Percentiles rank a stretch among this genome's conserved stretches.
phyloP scores from a whole-genome alignment of 2,329 filamentous ascomycete species.

The Arthrinium puccinioides region DNA sequence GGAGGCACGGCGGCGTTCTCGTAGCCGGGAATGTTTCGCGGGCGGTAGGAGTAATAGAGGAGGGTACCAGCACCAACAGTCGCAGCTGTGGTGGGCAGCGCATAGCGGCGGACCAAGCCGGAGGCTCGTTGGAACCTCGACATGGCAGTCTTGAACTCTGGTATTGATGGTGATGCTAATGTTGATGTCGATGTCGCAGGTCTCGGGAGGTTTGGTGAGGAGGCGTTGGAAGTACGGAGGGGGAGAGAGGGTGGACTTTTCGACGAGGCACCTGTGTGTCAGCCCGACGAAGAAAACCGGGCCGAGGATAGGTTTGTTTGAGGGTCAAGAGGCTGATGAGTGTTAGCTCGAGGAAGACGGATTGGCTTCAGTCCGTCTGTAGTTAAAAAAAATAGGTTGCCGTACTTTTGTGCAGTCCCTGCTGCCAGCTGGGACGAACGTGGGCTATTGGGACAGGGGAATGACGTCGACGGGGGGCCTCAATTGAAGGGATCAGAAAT shows the following conservation, averaged over 20 bases:
- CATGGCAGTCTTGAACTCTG: slow-evolving; percentile 12
- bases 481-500: too few species aligned
- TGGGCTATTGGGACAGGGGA: not conserved
- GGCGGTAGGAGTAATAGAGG: slow-evolving; percentile 52
- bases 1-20: slow-evolving; percentile 63
- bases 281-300: not conserved
- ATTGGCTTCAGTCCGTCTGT: too few species aligned
- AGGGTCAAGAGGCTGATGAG: too few species aligned
- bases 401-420: not conserved
- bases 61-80: slow-evolving; percentile 35
- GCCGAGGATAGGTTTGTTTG: too few species aligned
- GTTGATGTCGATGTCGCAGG: not conserved
- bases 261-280: not conserved
- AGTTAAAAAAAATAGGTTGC: not conserved
- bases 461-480: not conserved
- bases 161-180: too few species aligned
- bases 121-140: slow-evolving; percentile 21
- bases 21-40: slow-evolving; percentile 63
- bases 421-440: too few species aligned
- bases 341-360: too few species aligned
- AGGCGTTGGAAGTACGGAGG: not conserved
- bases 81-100: slow-evolving; percentile 33
- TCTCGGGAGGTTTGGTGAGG: not conserved
- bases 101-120: slow-evolving; percentile 32
- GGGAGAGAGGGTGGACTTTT: not conserved